Base-by-base conservation (phyloP, 345 rosid species). In the Linum lewisii region DNA sequence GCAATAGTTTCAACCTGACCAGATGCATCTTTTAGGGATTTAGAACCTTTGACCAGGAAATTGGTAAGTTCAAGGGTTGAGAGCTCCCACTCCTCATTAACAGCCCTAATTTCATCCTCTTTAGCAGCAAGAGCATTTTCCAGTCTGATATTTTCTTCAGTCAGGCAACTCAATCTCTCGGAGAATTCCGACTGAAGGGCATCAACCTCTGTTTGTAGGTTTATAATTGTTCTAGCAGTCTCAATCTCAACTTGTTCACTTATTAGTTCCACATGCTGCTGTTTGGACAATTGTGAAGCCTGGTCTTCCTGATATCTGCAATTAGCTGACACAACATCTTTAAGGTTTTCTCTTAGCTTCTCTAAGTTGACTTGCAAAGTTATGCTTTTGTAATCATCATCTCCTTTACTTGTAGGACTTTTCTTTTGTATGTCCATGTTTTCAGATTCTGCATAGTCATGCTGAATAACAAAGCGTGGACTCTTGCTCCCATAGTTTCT, bases 171-270 rank as follows among this genome's bases (percentile, higher is more conserved):
- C 60, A 88, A 72, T 72, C 70, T 79, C 63, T 78, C 74, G 44
- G 75, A 65, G 70, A 82, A 81, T 72, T 88, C 95, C 56, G 65
- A 63, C 72, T 88, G 86, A 63, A 88, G 81, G 45, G 77, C 71
- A 47, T 76, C 38, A 63, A 83, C 73, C 72, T 91, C 96, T 69
- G 86, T 90, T 72, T 88, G 96, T 68, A 88, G 76, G 66, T 84
- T 78, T 71, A 91, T 77, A 73, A 88, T 91, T 54, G 95, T 83
- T 68, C 75, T 81, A 49, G 83, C 71, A 20, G 97, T 79, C 77
- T 91, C 98, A 54, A 69, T 65, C 74, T 91, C 98, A 64, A 82
- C 98, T 68, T 91, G 85, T 60, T 91, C 92, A 25, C 85, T 57
- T 60, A 91, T 78, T 64, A 81, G 62, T 58, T 86, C 88, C 69